Evolutionary conservation across 129 eudicot species (phyloP).

Genomic region (Lonicera japonica): DNA sequence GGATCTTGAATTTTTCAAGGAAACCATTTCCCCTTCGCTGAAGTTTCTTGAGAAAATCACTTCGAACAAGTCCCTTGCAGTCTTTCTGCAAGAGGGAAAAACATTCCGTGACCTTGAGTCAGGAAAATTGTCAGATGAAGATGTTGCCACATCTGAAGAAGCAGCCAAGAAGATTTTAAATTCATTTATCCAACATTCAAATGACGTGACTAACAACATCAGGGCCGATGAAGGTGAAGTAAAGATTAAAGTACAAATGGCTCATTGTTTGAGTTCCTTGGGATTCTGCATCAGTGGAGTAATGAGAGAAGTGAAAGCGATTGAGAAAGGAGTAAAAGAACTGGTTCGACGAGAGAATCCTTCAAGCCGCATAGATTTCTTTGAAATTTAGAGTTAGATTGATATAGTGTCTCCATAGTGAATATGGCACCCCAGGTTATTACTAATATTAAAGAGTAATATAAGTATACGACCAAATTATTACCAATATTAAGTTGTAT

Average conservation of each 20-base stretch:
- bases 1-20: slow-evolving; percentile 34
- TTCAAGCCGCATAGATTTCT: slow-evolving; percentile 28
- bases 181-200: slow-evolving; percentile 25
- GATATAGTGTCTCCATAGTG: slow-evolving; percentile 18
- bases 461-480: not conserved
- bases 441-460: not conserved
- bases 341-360: slow-evolving; percentile 45
- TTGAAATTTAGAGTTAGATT: slow-evolving; percentile 15
- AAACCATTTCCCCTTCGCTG: slow-evolving; percentile 25
- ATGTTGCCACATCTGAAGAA: slow-evolving; percentile 4
- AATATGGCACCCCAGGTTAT: slow-evolving; percentile 3
- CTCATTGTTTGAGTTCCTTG: slow-evolving; percentile 29
- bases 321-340: slow-evolving; percentile 32
- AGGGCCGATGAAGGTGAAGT: slow-evolving; percentile 23
- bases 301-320: slow-evolving; percentile 29
- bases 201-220: slow-evolving; percentile 22
- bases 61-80: slow-evolving; percentile 15
- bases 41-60: slow-evolving; percentile 25
- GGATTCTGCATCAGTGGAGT: slow-evolving; percentile 47
- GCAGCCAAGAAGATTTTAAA: slow-evolving; percentile 2
- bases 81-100: slow-evolving; percentile 15
- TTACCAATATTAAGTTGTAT: no score
- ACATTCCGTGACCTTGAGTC: slow-evolving; percentile 35
- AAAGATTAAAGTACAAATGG: slow-evolving; percentile 28
- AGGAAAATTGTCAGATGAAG: slow-evolving; percentile 16